These are phyloP conservation scores for Neurospora cerealis DNA, from an alignment of 495 filamentous ascomycete species.

Conservation along the genomic window DNA sequence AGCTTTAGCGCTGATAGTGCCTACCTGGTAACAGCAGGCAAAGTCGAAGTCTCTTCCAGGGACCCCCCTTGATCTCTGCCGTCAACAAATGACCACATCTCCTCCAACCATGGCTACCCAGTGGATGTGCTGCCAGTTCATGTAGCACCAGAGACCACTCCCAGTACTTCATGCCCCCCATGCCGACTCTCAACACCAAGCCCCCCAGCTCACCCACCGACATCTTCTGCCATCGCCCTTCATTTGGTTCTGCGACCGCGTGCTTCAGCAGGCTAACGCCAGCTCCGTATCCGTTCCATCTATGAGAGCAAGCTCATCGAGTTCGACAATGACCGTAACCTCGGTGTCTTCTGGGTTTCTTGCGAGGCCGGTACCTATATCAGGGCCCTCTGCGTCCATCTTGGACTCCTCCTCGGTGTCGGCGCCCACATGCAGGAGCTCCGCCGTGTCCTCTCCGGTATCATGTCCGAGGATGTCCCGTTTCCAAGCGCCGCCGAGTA, in stretches of 20 bases:
- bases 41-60: too few species aligned
- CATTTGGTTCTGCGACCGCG: neutral
- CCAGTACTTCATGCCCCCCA: too few species aligned
- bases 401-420: constrained; percentile 78
- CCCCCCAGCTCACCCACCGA: too few species aligned
- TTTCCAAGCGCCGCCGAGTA: neutral
- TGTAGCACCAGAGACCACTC: too few species aligned
- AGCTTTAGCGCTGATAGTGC: constrained; percentile 95
- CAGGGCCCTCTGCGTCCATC: constrained; percentile 74
- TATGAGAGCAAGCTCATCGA: constrained; percentile 90
- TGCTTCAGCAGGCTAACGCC: neutral
- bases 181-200: too few species aligned
- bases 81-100: neutral
- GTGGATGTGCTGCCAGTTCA: neutral
- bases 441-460: constrained; percentile 82
- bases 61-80: too few species aligned
- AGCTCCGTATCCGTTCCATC: constrained; percentile 33
- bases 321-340: constrained; percentile 92
- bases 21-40: constrained; percentile 68
- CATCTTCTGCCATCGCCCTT: too few species aligned
- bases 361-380: constrained; percentile 20
- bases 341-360: constrained; percentile 99
- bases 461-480: constrained; percentile 41
- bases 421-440: constrained; percentile 99
- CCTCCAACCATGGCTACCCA: neutral